Percentiles rank a stretch among this genome's conserved stretches.
These are phyloP conservation scores for Entomophthora muscae DNA, from an alignment of 371 early-diverging fungal genomes.

Conservation along the genomic window DNA sequence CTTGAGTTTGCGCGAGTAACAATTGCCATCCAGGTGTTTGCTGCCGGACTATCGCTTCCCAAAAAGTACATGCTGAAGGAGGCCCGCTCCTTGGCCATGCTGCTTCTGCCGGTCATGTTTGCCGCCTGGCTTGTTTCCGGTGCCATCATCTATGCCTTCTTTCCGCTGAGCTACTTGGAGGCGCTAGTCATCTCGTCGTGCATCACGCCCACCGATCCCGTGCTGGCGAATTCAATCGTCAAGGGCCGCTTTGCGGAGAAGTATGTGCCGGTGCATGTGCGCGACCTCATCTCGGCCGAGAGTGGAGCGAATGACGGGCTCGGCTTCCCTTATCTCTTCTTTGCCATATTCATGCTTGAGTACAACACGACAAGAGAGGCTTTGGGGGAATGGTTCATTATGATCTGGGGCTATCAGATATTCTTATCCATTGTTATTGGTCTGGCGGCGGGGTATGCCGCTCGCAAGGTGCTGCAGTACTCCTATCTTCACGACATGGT, in stretches of 20 bases:
- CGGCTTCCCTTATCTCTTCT: no score
- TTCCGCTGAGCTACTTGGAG: conserved; percentile 44
- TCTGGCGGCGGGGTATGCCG: conserved; percentile 45
- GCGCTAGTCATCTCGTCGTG: conserved; percentile 70
- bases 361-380: conserved; percentile 35
- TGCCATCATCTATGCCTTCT: conserved; percentile 36
- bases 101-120: no score
- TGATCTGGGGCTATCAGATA: conserved; percentile 55
- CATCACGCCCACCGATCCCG: conserved; percentile 91
- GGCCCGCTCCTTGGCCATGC: conserved; percentile 42
- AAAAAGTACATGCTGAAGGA: conserved; percentile 42
- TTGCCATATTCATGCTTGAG: no score
- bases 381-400: conserved; percentile 48
- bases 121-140: conserved; percentile 76
- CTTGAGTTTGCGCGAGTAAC: conserved; percentile 48
- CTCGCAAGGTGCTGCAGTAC: conserved; percentile 42
- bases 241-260: no score
- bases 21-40: conserved; percentile 74
- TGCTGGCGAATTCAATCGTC: conserved; percentile 78
- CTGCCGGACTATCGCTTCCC: conserved; percentile 64
- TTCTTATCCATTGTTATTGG: conserved; percentile 58
- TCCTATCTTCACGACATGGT: conserved; percentile 51
- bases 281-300: conserved; percentile 70
- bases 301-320: no score
- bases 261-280: conserved; percentile 66